Conservation (phyloP, 352 stramenopile species). For the Phytophthora ohioensis region DNA sequence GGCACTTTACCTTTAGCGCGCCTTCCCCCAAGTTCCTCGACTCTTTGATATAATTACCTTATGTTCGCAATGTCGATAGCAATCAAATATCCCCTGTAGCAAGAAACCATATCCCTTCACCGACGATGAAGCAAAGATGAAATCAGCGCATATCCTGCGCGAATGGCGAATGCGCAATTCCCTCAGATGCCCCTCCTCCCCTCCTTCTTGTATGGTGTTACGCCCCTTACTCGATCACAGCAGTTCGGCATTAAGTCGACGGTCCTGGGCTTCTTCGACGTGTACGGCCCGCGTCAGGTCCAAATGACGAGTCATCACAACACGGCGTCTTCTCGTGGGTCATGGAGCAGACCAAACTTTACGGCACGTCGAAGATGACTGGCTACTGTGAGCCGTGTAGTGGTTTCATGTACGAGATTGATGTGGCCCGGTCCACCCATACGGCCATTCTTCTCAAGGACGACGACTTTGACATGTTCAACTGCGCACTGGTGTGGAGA, state of each 20-base stretch:
- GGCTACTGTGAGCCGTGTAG: slow-evolving; percentile 77
- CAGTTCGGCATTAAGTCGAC: slow-evolving; percentile 73
- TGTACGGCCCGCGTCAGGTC: slow-evolving; percentile 80
- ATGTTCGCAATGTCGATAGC: too few relatives aligned
- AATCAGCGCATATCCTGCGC: too few relatives aligned
- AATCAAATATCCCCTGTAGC: too few relatives aligned
- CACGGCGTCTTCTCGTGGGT: slow-evolving; percentile 83
- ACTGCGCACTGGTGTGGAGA: slow-evolving; percentile 83
- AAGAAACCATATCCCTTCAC: too few relatives aligned
- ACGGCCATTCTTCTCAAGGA: slow-evolving; percentile 71
- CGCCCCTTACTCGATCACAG: background rate
- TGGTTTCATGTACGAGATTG: slow-evolving; percentile 87
- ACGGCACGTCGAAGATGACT: slow-evolving; percentile 78
- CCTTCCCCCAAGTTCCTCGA: too few relatives aligned
- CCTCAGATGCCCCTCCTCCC: too few relatives aligned
- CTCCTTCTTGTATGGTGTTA: too few relatives aligned
- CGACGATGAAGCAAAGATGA: too few relatives aligned
- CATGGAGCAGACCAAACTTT: slow-evolving; percentile 84
- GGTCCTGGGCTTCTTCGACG: slow-evolving; percentile 83
- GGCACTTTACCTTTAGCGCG: too few relatives aligned
- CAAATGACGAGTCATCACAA: slow-evolving; percentile 69
- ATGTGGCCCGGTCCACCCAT: slow-evolving; percentile 75
- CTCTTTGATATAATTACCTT: too few relatives aligned
- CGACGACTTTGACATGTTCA: slow-evolving; percentile 80
- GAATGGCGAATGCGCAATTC: too few relatives aligned